Conservation (phyloP, 768 basidiomycete species). For the Auriscalpium vulgare region DNA sequence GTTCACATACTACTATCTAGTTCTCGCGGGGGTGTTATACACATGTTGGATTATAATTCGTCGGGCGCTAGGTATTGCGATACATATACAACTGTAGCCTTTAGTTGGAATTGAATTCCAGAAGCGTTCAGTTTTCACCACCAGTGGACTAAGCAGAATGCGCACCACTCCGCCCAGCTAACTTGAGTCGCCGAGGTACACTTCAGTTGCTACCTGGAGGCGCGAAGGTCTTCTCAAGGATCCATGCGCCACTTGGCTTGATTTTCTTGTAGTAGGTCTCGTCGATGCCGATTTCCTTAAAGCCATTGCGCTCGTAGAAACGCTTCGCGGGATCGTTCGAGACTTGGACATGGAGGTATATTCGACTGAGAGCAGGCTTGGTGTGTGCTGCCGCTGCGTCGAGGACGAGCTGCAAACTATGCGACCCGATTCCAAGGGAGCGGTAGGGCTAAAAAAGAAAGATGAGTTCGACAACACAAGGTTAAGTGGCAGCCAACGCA, state of each 20-base stretch:
- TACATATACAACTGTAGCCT: slow-evolving; percentile 10
- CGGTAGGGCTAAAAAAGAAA: slow-evolving; percentile 63
- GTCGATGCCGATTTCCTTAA: slow-evolving; percentile 56
- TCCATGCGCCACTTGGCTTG: slow-evolving; percentile 76
- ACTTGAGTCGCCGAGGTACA: not conserved
- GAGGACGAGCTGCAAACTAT: slow-evolving; percentile 61
- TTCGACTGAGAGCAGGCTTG: slow-evolving; percentile 56
- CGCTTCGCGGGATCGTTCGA: slow-evolving; percentile 68
- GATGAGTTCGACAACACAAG: not conserved
- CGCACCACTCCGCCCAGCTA: not conserved
- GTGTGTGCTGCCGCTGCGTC: slow-evolving; percentile 48
- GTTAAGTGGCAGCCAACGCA: slow-evolving; percentile 30
- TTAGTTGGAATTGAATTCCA: slow-evolving; percentile 4
- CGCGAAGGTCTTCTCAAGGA: slow-evolving; percentile 56
- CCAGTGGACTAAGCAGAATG: not conserved
- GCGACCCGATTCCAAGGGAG: slow-evolving; percentile 65
- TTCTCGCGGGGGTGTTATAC: not conserved
- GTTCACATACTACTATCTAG: not conserved
- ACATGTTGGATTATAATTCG: slow-evolving; percentile 11
- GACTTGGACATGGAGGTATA: slow-evolving; percentile 85
- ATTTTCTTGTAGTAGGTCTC: slow-evolving; percentile 89
- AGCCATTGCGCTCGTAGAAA: slow-evolving; percentile 83
- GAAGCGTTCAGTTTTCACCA: not conserved
- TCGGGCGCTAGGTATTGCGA: slow-evolving; percentile 4
- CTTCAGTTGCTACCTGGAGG: not conserved